A percentile compares a stretch with the other conserved stretches of the same genome.
Conservation (phyloP, 1,139 yeast genomes). For the Diutina mesorugosa region DNA sequence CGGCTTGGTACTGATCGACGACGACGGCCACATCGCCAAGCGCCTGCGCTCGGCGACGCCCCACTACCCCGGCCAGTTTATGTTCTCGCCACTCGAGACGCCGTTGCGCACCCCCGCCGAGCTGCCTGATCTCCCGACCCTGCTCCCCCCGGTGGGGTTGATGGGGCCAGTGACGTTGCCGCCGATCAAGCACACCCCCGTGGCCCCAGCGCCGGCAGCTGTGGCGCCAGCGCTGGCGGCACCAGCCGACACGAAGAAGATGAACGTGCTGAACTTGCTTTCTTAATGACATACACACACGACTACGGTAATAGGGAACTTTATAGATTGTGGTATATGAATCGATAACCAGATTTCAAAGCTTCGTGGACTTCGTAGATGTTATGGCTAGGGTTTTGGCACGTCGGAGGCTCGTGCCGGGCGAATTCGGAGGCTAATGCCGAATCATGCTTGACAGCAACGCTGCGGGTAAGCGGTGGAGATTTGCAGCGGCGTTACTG, state of each 20-base stretch:
- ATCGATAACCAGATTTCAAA: neutral
- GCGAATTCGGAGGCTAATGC: neutral
- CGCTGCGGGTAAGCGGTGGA: neutral
- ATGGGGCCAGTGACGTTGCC: neutral
- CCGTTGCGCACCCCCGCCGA: constrained; percentile 33
- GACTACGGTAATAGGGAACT: neutral
- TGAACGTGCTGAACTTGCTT: neutral
- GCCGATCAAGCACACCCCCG: neutral
- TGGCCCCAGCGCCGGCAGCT: neutral
- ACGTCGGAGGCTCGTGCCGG: neutral
- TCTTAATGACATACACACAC: neutral
- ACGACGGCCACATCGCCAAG: neutral
- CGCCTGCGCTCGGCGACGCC: neutral
- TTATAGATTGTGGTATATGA: neutral
- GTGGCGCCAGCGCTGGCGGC: neutral
- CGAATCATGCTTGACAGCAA: neutral
- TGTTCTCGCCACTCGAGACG: constrained; percentile 23
- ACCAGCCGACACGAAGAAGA: neutral
- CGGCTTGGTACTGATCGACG: neutral
- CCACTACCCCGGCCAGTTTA: constrained; percentile 5
- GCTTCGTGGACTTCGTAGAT: too few relatives aligned
- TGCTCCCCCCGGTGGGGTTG: neutral
- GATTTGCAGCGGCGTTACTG: neutral
- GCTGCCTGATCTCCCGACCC: constrained; percentile 15
- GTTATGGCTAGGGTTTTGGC: neutral